Base-by-base conservation (phyloP, 176 grass and related monocot species). In the Tuctoria greenei region DNA sequence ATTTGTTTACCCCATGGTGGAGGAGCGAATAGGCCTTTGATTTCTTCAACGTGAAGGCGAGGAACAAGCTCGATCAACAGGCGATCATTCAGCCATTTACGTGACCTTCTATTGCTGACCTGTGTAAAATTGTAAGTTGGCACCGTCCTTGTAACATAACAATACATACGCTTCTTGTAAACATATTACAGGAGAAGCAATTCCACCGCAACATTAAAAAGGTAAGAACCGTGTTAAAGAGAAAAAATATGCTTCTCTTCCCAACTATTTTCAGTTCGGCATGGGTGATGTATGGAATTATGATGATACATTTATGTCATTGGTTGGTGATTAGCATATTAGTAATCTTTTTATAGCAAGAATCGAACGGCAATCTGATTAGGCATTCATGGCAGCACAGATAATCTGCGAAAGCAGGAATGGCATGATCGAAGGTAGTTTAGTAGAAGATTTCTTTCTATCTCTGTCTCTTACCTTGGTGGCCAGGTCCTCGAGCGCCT, bases 21-120 rank as follows among this genome's bases (percentile, higher is more conserved):
- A 60, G 95, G 95, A 68, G 95, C 91, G 66, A 98, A 98, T 4
- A 97, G 91, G 75, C 95, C 88, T 88, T 90, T 91, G 61, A 97
- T 97, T 84, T 97, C 95, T 78, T 94, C 91, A 18, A 85, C 91
- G 77, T 98, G 86, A 39, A 97, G 90, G 34, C 86, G 86, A 0
- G 91, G 91, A 41, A 98, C 88, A 13, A 98, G 83, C 69, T 98
- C 95, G 69, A 94, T 90, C 49, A 98, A 64, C 75, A 98, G 79
- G 31, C 91, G 91, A 44, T 94, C 95, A 59, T 98, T 98, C 78
- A 98, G 50, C 89, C 95, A 98, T 62, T 79, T 92, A 1, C 91
- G 87, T 45, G 91, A 98, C 42, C 86, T 84, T 73, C 91, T 70
- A 60, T 97, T 97, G 67, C 91, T 97, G 57, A 97, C 84, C 91